These are phyloP conservation scores for Pythium graminicola DNA, from an alignment of 352 stramenopile species.

Conservation along the genomic window DNA sequence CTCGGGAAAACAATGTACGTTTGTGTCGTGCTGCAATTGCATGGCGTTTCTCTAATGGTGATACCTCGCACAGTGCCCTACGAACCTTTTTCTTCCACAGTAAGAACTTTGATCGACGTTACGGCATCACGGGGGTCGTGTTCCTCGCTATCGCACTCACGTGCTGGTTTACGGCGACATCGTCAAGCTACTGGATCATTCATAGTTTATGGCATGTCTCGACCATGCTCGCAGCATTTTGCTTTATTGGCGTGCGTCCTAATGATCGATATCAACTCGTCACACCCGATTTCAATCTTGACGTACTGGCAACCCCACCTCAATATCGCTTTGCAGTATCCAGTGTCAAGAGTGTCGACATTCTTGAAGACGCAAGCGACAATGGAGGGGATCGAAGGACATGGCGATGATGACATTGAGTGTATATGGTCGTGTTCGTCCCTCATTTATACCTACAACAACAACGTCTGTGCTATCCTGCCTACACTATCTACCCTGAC, in stretches of 20 bases:
- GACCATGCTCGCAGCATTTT: slow-evolving; percentile 29
- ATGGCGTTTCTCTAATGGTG: background rate
- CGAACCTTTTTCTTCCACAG: slow-evolving; percentile 28
- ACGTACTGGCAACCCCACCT: slow-evolving; percentile 26
- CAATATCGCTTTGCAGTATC: slow-evolving; percentile 22
- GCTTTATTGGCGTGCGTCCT: slow-evolving; percentile 21
- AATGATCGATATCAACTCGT: slow-evolving; percentile 34
- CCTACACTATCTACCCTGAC: slow-evolving; percentile 11
- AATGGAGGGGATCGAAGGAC: slow-evolving; percentile 1
- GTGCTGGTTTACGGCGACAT: slow-evolving; percentile 25
- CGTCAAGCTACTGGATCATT: slow-evolving; percentile 31
- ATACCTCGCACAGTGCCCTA: slow-evolving; percentile 10
- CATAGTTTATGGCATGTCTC: slow-evolving; percentile 34
- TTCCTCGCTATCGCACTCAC: slow-evolving; percentile 20
- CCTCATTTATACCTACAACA: slow-evolving; percentile 16
- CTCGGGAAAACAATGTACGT: slow-evolving; percentile 21
- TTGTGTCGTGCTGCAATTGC: background rate
- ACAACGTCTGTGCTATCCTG: slow-evolving; percentile 1
- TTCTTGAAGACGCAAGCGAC: slow-evolving; percentile 19
- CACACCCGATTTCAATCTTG: slow-evolving; percentile 19
- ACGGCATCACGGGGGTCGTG: slow-evolving; percentile 18
- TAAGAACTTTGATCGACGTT: slow-evolving; percentile 32
- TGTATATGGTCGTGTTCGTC: background rate
- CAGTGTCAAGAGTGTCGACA: slow-evolving; percentile 23
- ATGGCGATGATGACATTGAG: slow-evolving; percentile 1